Conservation (phyloP, 225 moss, liverwort and hornwort genomes). For the Ulota crispa region DNA sequence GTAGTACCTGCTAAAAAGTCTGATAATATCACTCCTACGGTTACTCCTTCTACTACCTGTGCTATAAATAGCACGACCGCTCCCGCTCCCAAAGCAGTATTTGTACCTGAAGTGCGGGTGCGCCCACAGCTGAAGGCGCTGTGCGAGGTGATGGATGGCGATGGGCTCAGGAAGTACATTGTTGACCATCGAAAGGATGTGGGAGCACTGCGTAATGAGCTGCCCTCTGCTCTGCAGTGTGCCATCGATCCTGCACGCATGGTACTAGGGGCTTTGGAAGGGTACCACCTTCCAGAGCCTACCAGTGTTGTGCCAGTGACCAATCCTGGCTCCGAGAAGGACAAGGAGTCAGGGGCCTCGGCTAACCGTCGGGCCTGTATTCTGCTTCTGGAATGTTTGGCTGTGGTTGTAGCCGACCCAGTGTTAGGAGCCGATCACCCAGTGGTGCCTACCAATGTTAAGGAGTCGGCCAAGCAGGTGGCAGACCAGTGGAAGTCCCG, state of each 20-base stretch:
- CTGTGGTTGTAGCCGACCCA: conserved; percentile 98
- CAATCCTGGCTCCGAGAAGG: conserved; percentile 67
- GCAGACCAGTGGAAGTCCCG: conserved; percentile 99
- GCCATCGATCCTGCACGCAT: conserved; percentile 98
- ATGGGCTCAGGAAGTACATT: conserved; percentile 99
- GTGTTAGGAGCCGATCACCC: conserved; percentile 96
- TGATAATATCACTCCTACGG: conserved; percentile 39
- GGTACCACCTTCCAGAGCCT: conserved; percentile 96
- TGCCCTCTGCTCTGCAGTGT: conserved; percentile 99
- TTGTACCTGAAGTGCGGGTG: conserved; percentile 94
- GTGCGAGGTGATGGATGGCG: conserved; percentile 99
- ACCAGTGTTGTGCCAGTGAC: conserved; percentile 46
- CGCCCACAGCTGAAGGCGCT: conserved; percentile 99
- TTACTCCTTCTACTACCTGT: conserved; percentile 27
- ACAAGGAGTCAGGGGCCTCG: conserved; percentile 99
- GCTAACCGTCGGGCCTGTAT: conserved; percentile 99
- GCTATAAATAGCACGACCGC: conserved; percentile 24
- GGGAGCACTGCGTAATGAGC: conserved; percentile 98
- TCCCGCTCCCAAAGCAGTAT: conserved; percentile 63
- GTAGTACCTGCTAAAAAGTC: conserved; percentile 79
- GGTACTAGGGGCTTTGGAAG: conserved; percentile 97
- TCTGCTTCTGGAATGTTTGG: conserved; percentile 99
- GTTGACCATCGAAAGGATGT: conserved; percentile 99
- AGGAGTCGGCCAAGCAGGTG: conserved; percentile 99
- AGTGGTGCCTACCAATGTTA: conserved; percentile 70